These are phyloP conservation scores for Gillenia trifoliata DNA, from an alignment of 306 rosid genomes.

Conservation along the genomic window DNA sequence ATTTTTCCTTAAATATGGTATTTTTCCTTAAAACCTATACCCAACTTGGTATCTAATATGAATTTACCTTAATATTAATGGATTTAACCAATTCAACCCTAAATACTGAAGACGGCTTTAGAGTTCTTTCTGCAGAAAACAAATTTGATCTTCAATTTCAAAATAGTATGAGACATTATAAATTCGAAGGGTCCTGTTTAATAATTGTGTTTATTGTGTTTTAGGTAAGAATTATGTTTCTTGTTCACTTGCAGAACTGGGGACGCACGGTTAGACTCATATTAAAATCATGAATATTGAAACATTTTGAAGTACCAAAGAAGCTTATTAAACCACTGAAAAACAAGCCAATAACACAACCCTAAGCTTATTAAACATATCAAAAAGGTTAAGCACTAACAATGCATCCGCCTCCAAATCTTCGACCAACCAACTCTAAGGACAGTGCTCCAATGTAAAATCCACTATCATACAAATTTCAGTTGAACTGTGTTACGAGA, in stretches of 20 bases:
- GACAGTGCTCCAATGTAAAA: background rate
- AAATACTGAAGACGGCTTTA: too few species aligned
- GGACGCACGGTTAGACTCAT: background rate
- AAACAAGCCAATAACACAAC: background rate
- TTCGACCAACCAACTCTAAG: background rate
- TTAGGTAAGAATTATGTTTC: background rate
- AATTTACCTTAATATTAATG: too few species aligned
- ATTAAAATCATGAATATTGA: background rate
- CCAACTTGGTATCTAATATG: too few species aligned
- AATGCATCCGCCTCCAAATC: background rate
- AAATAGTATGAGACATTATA: too few species aligned
- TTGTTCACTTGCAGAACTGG: background rate
- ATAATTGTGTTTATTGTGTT: background rate
- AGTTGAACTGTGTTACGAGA: too few species aligned
- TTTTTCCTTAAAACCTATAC: too few species aligned
- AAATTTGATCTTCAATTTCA: too few species aligned
- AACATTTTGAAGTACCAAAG: background rate
- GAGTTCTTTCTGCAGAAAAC: too few species aligned
- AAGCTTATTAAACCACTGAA: too few species aligned
- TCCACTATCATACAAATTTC: background rate
- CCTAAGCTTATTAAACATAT: background rate
- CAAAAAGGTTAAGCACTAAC: background rate
- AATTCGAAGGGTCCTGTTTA: background rate
- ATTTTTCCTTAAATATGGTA: too few species aligned
- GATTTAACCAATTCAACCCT: too few species aligned